These are phyloP conservation scores for Gypsophila paniculata DNA, from an alignment of 179 eudicot species.

Conservation along the genomic window DNA sequence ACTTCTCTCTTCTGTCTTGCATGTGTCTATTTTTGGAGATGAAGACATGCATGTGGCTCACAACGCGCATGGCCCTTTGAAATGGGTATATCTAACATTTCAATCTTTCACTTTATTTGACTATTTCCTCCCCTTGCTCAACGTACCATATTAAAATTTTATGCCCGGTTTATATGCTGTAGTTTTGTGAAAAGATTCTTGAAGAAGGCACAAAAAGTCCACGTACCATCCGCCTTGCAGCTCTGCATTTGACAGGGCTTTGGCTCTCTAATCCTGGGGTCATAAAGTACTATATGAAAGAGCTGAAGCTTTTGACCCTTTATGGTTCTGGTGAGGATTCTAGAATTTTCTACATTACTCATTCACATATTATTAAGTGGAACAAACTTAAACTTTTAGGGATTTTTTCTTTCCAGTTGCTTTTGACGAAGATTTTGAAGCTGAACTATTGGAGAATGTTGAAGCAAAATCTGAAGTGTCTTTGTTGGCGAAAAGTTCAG, in stretches of 20 bases:
- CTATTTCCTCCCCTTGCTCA: background rate
- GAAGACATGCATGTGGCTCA: conserved; percentile 68
- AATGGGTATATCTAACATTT: conserved; percentile 58
- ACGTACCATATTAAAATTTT: background rate
- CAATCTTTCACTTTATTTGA: background rate
- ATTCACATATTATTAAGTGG: background rate
- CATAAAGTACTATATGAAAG: conserved; percentile 71
- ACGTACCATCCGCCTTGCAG: conserved; percentile 93
- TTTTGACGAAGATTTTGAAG: conserved; percentile 97
- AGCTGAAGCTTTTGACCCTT: conserved; percentile 71
- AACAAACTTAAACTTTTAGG: background rate
- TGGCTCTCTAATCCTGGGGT: conserved; percentile 64
- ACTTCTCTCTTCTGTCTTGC: conserved; percentile 83
- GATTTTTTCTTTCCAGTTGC: conserved; percentile 53
- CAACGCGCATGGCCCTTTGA: conserved; percentile 71
- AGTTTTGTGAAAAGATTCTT: conserved; percentile 80
- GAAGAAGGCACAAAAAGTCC: conserved; percentile 97
- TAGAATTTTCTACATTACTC: background rate
- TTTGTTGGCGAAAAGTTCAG: conserved; percentile 60
- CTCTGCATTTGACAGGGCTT: conserved; percentile 88
- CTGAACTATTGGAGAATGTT: conserved; percentile 67
- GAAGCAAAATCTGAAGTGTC: conserved; percentile 86
- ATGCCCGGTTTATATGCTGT: conserved; percentile 25
- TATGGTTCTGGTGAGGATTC: conserved; percentile 82
- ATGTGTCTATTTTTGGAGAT: conserved; percentile 57